Conservation (phyloP, 331 rosid species). For the Rosa hybrid region DNA sequence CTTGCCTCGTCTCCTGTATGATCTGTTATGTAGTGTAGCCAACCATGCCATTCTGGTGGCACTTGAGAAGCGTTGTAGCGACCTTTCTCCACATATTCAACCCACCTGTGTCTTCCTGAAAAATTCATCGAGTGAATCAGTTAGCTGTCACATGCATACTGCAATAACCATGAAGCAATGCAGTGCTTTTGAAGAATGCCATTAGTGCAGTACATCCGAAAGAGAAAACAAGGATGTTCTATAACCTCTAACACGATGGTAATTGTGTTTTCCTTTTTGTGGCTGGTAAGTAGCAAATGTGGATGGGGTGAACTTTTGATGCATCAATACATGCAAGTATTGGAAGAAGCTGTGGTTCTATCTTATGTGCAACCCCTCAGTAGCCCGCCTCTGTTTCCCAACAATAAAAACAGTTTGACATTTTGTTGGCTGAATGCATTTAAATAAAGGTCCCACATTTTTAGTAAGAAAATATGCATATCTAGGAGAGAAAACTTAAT, state of each 20-base stretch:
- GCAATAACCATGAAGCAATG: background rate
- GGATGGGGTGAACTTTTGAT: background rate
- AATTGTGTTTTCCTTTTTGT: background rate
- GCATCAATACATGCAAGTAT: background rate
- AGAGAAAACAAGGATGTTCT: background rate
- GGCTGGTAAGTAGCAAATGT: background rate
- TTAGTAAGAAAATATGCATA: background rate
- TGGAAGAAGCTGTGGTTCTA: background rate
- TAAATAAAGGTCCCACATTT: background rate
- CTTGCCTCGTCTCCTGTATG: conserved; percentile 95
- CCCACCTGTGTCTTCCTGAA: conserved; percentile 99
- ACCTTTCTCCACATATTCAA: conserved; percentile 90
- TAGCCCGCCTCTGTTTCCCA: background rate
- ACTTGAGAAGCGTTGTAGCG: conserved; percentile 99
- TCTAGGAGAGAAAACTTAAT: background rate
- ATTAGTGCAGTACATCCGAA: background rate
- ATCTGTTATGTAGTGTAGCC: conserved; percentile 92
- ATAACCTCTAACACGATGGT: background rate
- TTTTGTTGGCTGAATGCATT: background rate
- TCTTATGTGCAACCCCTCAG: background rate
- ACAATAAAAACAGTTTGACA: background rate
- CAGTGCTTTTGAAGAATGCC: background rate
- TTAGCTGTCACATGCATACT: conserved; percentile 17
- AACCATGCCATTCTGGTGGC: conserved; percentile 99
- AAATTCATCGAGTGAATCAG: conserved; percentile 10